phyloP scores from a whole-genome alignment of 2,329 filamentous ascomycete genomes.

The Magnaporthiopsis poae region DNA sequence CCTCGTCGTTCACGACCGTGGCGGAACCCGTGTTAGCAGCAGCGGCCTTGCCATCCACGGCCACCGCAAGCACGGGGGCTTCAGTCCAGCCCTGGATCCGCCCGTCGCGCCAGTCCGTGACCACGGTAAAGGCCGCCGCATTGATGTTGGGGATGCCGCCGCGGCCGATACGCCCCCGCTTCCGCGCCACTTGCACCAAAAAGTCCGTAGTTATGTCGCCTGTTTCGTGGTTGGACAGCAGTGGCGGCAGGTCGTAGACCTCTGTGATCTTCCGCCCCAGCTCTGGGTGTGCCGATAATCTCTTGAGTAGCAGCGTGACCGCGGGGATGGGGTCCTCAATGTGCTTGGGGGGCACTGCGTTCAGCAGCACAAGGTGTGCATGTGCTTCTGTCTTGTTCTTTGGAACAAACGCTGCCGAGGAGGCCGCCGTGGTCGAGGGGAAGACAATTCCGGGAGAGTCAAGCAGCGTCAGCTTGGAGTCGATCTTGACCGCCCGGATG shows the following conservation, averaged over 20 bases:
- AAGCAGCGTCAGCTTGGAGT: constrained; percentile 85
- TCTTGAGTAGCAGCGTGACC: constrained; percentile 71
- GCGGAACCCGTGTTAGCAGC: constrained; percentile 20
- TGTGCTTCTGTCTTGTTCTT: constrained; percentile 63
- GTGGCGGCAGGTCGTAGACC: constrained; percentile 73
- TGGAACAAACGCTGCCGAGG: constrained; percentile 32
- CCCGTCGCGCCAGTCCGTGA: constrained; percentile 94
- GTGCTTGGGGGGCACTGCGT: constrained; percentile 85
- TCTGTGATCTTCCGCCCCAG: constrained; percentile 70
- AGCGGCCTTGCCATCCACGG: constrained; percentile 22
- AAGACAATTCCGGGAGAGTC: constrained; percentile 94
- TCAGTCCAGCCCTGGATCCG: constrained; percentile 88
- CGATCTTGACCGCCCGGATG: constrained; percentile 82
- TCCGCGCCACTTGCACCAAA: constrained; percentile 85
- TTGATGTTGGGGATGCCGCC: constrained; percentile 84
- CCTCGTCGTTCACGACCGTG: constrained; percentile 29
- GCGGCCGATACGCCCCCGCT: constrained; percentile 77
- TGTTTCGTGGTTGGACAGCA: constrained; percentile 55
- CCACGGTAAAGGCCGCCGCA: constrained; percentile 80
- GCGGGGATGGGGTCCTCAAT: constrained; percentile 88
- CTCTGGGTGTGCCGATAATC: constrained; percentile 62
- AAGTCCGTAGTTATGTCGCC: constrained; percentile 82
- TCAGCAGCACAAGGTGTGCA: constrained; percentile 76
- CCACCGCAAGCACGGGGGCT: constrained; percentile 58
- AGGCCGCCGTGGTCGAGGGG: constrained; percentile 49